Evolutionary conservation across 345 rosid genomes (phyloP).

Genomic region (Excoecaria agallocha): DNA sequence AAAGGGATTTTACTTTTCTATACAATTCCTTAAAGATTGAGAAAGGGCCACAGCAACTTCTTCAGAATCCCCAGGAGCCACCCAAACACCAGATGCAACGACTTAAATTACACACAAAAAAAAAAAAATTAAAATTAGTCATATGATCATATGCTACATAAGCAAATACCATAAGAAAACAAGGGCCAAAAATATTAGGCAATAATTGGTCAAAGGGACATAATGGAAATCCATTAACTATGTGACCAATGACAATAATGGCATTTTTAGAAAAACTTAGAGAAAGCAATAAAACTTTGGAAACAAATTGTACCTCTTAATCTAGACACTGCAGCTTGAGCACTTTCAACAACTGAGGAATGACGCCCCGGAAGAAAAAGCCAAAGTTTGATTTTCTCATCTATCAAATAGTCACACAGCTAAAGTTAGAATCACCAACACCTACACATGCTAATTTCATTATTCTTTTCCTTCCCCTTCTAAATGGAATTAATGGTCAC

Average conservation of each 20-base stretch:
- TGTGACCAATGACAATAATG: background rate
- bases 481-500: constrained; percentile 1
- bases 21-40: constrained; percentile 77
- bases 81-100: constrained; percentile 93
- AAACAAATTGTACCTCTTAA: constrained; percentile 63
- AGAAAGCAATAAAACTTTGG: background rate
- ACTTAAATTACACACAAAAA: constrained; percentile 38
- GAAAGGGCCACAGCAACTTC: constrained; percentile 95
- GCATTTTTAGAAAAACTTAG: background rate
- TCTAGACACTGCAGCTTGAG: constrained; percentile 76
- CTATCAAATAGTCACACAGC: constrained; percentile 31
- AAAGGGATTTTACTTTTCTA: constrained; percentile 67
- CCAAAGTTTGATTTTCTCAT: constrained; percentile 99
- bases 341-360: constrained; percentile 62
- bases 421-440: constrained; percentile 3
- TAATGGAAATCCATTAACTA: background rate
- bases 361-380: constrained; percentile 89
- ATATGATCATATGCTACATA: constrained; percentile 12
- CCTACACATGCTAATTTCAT: background rate
- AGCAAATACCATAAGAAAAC: background rate
- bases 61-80: constrained; percentile 97
- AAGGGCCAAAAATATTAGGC: background rate
- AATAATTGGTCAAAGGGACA: background rate
- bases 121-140: constrained; percentile 6
- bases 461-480: constrained; percentile 5